A percentile compares a stretch with the other conserved stretches of the same genome.
Evolutionary conservation across 805 yeast species (phyloP).

Genomic region (Teunomyces lycoperdinae): DNA sequence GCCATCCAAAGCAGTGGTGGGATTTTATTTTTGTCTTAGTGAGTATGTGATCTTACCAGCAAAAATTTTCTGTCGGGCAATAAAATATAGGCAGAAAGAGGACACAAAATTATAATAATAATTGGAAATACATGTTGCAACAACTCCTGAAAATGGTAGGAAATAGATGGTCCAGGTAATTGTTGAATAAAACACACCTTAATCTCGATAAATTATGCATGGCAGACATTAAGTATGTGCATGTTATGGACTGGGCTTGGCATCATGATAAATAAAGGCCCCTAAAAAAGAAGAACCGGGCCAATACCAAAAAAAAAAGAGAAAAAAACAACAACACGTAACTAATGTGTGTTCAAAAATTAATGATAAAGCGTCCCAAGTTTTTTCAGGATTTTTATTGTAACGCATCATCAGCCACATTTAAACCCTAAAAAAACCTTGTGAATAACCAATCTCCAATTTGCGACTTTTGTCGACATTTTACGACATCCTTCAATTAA

Average conservation of each 20-base stretch:
- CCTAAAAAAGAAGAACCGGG: too few relatives aligned
- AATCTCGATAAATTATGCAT: neutral
- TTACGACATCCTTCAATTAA: conserved; percentile 3
- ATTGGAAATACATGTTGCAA: neutral
- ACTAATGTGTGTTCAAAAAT: neutral
- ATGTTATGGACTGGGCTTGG: neutral
- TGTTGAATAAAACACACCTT: neutral
- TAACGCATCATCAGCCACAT: neutral
- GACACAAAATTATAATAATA: too few relatives aligned
- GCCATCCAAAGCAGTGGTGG: too few relatives aligned
- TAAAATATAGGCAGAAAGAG: neutral
- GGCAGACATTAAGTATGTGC: neutral
- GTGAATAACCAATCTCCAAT: neutral
- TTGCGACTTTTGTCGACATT: conserved; percentile 4
- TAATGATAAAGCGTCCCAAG: too few relatives aligned
- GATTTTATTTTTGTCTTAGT: neutral
- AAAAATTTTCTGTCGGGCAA: neutral
- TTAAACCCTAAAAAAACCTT: neutral
- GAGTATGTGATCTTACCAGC: neutral
- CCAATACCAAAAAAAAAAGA: too few relatives aligned
- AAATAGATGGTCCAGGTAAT: neutral
- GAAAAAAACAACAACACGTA: neutral
- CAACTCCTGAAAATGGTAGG: neutral
- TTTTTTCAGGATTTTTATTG: too few relatives aligned
- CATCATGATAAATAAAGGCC: neutral